Conservation (phyloP, 176 grass and related monocot genomes). For the Otatea glauca region DNA sequence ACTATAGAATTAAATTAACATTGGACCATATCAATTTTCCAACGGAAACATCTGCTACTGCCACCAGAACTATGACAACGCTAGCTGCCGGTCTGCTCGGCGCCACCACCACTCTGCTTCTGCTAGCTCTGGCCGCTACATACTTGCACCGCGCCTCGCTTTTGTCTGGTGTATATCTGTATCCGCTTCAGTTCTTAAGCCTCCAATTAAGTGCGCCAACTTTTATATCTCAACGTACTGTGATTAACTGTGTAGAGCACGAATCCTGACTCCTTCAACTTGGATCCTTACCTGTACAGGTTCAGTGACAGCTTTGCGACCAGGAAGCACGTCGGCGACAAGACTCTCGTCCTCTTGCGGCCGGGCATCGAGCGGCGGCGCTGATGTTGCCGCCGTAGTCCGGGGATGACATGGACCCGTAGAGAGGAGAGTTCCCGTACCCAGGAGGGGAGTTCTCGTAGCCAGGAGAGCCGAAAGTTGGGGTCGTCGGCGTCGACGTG, state of each 20-base stretch:
- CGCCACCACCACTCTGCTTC: not conserved
- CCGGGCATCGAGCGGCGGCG: not conserved
- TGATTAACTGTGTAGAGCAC: not conserved
- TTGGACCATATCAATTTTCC: too few species aligned
- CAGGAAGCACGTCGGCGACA: conserved; percentile 42
- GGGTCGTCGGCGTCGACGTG: conserved; percentile 58
- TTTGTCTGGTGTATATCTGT: not conserved
- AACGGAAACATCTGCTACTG: not conserved
- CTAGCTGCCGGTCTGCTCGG: too few species aligned
- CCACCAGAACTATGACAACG: not conserved
- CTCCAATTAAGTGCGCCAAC: not conserved
- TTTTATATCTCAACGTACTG: not conserved
- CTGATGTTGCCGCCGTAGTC: conserved; percentile 47
- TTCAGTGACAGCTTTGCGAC: conserved; percentile 5
- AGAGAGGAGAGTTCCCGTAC: conserved; percentile 39
- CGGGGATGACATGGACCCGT: conserved; percentile 52
- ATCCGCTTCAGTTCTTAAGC: not conserved
- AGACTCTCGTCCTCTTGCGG: not conserved
- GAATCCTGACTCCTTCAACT: not conserved
- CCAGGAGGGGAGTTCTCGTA: conserved; percentile 46
- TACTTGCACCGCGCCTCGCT: not conserved
- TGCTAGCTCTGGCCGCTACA: not conserved
- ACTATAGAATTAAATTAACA: too few species aligned
- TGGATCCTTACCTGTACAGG: not conserved
- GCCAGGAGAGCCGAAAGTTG: conserved; percentile 23